Evolutionary conservation across 2,329 filamentous ascomycete genomes (phyloP).

Genomic region (Colletotrichum lini): DNA sequence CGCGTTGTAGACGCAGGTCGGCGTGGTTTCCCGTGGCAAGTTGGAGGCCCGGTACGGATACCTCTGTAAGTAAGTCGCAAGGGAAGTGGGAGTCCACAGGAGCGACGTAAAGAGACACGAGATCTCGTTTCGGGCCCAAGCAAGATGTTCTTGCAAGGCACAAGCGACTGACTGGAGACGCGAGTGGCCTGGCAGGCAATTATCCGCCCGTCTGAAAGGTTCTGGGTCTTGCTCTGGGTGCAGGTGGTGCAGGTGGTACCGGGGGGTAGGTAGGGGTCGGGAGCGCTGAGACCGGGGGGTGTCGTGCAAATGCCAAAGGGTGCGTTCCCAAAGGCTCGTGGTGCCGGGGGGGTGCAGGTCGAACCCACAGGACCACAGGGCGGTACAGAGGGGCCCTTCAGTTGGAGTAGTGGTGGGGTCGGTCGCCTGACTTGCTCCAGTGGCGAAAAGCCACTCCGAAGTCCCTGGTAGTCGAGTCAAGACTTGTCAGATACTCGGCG

Average conservation of each 20-base stretch:
- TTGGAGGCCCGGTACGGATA: slow-evolving; percentile 23
- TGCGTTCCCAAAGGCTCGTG: slow-evolving; percentile 42
- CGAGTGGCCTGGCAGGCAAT: slow-evolving; percentile 40
- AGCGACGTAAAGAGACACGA: slow-evolving; percentile 41
- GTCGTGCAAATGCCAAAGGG: slow-evolving; percentile 35
- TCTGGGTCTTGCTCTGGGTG: slow-evolving; percentile 38
- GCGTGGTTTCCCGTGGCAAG: slow-evolving; percentile 39
- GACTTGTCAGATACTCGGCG: slow-evolving; percentile 42
- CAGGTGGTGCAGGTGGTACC: slow-evolving; percentile 36
- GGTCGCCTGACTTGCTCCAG: slow-evolving; percentile 38
- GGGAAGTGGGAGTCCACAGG: slow-evolving; percentile 40
- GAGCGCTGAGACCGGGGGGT: slow-evolving; percentile 38
- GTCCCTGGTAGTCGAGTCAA: slow-evolving; percentile 42
- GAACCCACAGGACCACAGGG: slow-evolving; percentile 43
- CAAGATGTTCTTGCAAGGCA: slow-evolving; percentile 41
- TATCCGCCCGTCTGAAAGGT: slow-evolving; percentile 43
- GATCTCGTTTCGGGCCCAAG: slow-evolving; percentile 43
- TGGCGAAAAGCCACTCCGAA: slow-evolving; percentile 42
- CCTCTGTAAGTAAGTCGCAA: slow-evolving; percentile 37
- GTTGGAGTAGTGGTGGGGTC: slow-evolving; percentile 43
- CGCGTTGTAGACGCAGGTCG: slow-evolving; percentile 28
- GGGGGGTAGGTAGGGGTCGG: slow-evolving; percentile 40
- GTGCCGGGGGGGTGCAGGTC: slow-evolving; percentile 38
- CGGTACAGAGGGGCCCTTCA: slow-evolving; percentile 40
- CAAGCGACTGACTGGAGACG: slow-evolving; percentile 33